phyloP scores from a whole-genome alignment of 2,329 filamentous ascomycete genomes.

The Microcyclospora pomicola region DNA sequence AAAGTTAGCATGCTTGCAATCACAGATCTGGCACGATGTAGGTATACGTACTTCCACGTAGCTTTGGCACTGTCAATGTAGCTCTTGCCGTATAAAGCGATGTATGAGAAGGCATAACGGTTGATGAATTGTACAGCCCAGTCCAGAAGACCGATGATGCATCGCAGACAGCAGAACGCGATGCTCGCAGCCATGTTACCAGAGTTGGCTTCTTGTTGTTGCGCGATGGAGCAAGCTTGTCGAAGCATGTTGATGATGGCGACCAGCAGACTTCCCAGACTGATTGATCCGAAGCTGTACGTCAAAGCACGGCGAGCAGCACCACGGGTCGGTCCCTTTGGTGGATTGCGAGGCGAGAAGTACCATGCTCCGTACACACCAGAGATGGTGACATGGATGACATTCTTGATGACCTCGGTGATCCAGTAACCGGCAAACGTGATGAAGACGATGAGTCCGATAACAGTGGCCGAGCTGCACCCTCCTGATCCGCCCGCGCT shows the following conservation, averaged over 20 bases:
- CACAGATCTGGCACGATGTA: background rate
- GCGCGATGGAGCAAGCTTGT: constrained; percentile 68
- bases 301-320: constrained; percentile 70
- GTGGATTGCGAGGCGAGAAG: constrained; percentile 57
- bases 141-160: constrained; percentile 61
- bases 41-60: constrained; percentile 52
- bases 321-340: constrained; percentile 67
- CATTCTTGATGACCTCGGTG: constrained; percentile 86
- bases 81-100: constrained; percentile 79
- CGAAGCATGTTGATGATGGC: constrained; percentile 76
- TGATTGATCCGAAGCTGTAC: constrained; percentile 86
- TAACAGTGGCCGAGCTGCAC: constrained; percentile 65
- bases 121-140: constrained; percentile 86
- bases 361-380: constrained; percentile 93
- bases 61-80: constrained; percentile 81
- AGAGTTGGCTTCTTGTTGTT: constrained; percentile 46
- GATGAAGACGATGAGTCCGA: constrained; percentile 70
- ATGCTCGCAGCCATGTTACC: constrained; percentile 56
- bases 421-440: constrained; percentile 94
- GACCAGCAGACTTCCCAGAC: constrained; percentile 70
- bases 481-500: constrained; percentile 37
- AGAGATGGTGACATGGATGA: constrained; percentile 73
- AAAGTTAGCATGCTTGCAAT: constrained; percentile 3
- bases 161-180: constrained; percentile 62
- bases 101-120: constrained; percentile 54